Base-by-base conservation (phyloP, 176 grass and related monocot genomes). In the Oryza meridionalis region DNA sequence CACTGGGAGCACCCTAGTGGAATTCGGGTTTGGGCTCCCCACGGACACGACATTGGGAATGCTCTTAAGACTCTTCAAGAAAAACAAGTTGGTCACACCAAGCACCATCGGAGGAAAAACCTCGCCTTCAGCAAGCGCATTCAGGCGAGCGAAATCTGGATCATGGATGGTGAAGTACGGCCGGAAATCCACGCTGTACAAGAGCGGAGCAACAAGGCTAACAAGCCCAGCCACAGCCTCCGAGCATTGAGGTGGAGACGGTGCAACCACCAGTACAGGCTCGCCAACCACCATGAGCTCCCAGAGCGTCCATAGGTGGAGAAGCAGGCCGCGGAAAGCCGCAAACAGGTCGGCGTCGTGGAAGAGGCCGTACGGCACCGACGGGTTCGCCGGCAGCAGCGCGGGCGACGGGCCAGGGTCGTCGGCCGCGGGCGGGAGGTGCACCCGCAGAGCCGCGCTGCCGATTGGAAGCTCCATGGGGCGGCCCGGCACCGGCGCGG, bases 141-240 rank as follows among this genome's bases (percentile, higher is more conserved):
- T 98, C 43, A 98, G 74, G 69, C 81, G 85, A 72, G 93, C 84
- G 35, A 98, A 98, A 76, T 95, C 96, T 4, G 96, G 89, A 78
- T 98, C 96, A 79, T 98, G 96, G 32, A 98, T 98, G n/a, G 96
- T 98, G 31, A 95, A 98, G 82, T 98, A 98, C 1, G 96, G 93
- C 58, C 96, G 72, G 82, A 90, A 98, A 81, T 98, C 96, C 70
- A 93, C 87, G 44, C 91, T 88, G 21, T 89, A 94, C 78, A 85
- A 87, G 61, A 99, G 75, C 0, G 96, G 96, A 66, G 96, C 91
- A 77, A 96, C 92, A 55, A 99, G 89, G 90, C 96, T 99, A 66
- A 99, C 91, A 21, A 99, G 96, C 17, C 87, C 91, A 33, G 85
- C 77, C 70, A 99, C 91, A 33, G 93, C 96, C 77, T 99, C 96